Conservation (phyloP, 176 grass and related monocot species). For the Leersia perrieri region DNA sequence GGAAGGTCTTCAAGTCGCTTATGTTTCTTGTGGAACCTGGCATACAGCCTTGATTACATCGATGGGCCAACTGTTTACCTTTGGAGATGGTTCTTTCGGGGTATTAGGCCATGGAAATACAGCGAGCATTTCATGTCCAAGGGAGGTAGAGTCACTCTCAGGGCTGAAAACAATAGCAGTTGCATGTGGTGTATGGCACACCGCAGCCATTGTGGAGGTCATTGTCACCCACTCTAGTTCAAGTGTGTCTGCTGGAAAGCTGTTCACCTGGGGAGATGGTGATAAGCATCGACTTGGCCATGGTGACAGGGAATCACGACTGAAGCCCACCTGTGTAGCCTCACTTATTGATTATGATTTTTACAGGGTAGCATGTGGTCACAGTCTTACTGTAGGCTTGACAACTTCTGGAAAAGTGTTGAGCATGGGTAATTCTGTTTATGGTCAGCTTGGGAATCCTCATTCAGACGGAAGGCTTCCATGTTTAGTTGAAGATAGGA, state of each 20-base stretch:
- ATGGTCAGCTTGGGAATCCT: slow-evolving; percentile 92
- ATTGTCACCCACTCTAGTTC: slow-evolving; percentile 58
- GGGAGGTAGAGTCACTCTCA: slow-evolving; percentile 76
- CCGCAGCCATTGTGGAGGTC: slow-evolving; percentile 82
- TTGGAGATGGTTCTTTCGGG: slow-evolving; percentile 96
- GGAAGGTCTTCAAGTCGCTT: slow-evolving; percentile 73
- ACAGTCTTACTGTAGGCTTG: slow-evolving; percentile 82
- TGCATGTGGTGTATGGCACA: slow-evolving; percentile 96
- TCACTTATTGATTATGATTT: slow-evolving; percentile 95
- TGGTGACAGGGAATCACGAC: slow-evolving; percentile 76
- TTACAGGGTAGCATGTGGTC: slow-evolving; percentile 79
- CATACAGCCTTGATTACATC: slow-evolving; percentile 90
- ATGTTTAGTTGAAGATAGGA: slow-evolving; percentile 64
- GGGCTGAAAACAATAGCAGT: slow-evolving; percentile 82
- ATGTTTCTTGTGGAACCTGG: slow-evolving; percentile 92
- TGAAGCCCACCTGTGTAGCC: slow-evolving; percentile 87
- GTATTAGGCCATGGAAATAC: slow-evolving; percentile 84
- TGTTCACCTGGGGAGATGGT: slow-evolving; percentile 99
- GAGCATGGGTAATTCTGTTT: slow-evolving; percentile 87
- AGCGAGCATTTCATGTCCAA: slow-evolving; percentile 57
- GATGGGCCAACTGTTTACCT: slow-evolving; percentile 82
- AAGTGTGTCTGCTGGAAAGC: slow-evolving; percentile 67
- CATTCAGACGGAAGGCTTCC: slow-evolving; percentile 80
- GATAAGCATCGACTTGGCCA: slow-evolving; percentile 96
- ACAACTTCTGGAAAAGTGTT: slow-evolving; percentile 83